phyloP scores from a whole-genome alignment of 345 rosid species.

The Rhizophora apiculata region DNA sequence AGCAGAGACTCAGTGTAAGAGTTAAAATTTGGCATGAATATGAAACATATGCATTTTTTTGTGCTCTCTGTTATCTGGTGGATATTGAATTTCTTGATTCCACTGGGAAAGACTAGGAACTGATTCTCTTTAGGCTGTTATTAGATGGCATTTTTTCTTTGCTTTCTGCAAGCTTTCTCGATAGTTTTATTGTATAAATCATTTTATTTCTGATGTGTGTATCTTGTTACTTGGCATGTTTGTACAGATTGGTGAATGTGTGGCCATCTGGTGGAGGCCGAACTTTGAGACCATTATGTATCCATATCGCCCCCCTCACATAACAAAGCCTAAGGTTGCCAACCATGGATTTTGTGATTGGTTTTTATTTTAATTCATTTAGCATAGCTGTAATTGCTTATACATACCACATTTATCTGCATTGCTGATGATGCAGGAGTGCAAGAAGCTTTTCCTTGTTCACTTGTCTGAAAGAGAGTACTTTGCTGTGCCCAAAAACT shows the following conservation, averaged over 20 bases:
- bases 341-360: neutral
- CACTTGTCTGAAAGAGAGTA: constrained; percentile 96
- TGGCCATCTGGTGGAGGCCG: constrained; percentile 99
- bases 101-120: neutral
- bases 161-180: constrained; percentile 1
- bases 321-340: constrained; percentile 86
- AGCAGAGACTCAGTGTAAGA: neutral
- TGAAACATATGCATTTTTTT: neutral
- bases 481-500: constrained; percentile 94
- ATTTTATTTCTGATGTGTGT: neutral
- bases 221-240: neutral
- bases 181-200: constrained; percentile 1
- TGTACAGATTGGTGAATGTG: constrained; percentile 89
- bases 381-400: neutral
- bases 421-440: constrained; percentile 60
- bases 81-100: too few species aligned
- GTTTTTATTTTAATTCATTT: neutral
- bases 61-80: too few species aligned
- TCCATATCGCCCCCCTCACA: constrained; percentile 98
- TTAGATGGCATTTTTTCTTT: constrained; percentile 3
- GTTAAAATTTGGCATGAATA: neutral
- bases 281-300: constrained; percentile 96
- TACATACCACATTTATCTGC: constrained; percentile 9
- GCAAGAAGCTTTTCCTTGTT: constrained; percentile 90
- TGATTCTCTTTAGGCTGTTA: neutral